A percentile compares a stretch with the other conserved stretches of the same genome.
Evolutionary conservation across 2,329 filamentous ascomycete species (phyloP).

Genomic region (Gnomoniopsis sp.): DNA sequence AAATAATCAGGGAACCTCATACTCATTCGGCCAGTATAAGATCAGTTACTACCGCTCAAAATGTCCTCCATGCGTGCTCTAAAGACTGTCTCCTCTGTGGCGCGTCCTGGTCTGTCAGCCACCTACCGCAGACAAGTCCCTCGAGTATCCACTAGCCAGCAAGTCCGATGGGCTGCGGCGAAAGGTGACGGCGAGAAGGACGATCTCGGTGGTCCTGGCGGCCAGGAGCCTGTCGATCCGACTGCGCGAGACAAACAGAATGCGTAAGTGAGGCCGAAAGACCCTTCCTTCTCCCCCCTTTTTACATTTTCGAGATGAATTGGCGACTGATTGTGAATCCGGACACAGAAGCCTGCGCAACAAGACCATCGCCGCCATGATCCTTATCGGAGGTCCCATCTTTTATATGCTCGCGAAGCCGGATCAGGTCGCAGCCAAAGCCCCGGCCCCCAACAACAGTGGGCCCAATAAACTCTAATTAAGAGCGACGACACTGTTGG

Average conservation of each 20-base stretch:
- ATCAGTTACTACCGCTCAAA: too few relatives aligned
- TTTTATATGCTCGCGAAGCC: conserved; percentile 6
- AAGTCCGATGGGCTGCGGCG: background rate
- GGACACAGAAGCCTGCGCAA: conserved; percentile 6
- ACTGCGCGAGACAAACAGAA: conserved; percentile 7
- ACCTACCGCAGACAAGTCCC: too few relatives aligned
- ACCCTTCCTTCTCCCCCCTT: background rate
- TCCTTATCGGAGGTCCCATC: background rate
- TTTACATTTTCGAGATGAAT: background rate
- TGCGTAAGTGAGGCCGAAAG: background rate
- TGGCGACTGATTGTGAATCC: background rate
- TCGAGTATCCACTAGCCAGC: too few relatives aligned
- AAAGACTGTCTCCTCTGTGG: too few relatives aligned
- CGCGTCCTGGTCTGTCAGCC: too few relatives aligned
- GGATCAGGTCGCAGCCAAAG: background rate
- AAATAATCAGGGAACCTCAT: too few relatives aligned
- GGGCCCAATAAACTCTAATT: background rate
- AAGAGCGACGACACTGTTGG: background rate
- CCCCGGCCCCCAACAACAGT: too few relatives aligned
- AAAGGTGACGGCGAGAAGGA: conserved; percentile 6
- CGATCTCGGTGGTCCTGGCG: conserved; percentile 14
- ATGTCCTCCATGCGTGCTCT: too few relatives aligned
- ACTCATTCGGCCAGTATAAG: too few relatives aligned
- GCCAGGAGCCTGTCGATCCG: conserved; percentile 11
- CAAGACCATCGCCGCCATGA: background rate